Conservation (phyloP, 352 stramenopile genomes). For the Phytophthora brassicae region DNA sequence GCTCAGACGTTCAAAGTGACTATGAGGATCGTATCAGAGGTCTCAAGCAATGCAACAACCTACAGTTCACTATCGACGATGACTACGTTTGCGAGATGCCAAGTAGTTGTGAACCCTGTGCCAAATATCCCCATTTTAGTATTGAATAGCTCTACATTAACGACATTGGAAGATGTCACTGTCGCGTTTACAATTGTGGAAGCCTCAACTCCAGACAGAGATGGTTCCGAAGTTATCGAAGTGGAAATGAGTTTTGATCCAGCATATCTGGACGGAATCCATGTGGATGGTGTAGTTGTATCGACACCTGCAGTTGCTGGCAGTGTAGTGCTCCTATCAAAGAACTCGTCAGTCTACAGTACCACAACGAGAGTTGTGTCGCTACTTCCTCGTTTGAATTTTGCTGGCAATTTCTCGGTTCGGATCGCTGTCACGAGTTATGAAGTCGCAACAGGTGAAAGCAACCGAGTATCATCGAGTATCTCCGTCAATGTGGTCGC, state of each 20-base stretch:
- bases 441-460: conserved; percentile 33
- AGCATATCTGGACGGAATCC: conserved; percentile 30
- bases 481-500: conserved; percentile 32
- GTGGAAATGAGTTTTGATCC: conserved; percentile 36
- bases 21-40: conserved; percentile 31
- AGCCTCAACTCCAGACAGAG: conserved; percentile 41
- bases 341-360: conserved; percentile 8
- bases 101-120: conserved; percentile 36
- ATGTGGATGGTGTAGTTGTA: conserved; percentile 30
- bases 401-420: conserved; percentile 36
- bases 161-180: conserved; percentile 37
- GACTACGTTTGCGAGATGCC: conserved; percentile 29
- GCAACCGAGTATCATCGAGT: conserved; percentile 11
- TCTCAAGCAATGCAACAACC: conserved; percentile 8
- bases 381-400: conserved; percentile 39
- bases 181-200: conserved; percentile 37
- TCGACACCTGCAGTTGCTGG: conserved; percentile 9
- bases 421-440: conserved; percentile 35
- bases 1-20: conserved; percentile 43
- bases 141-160: conserved; percentile 33
- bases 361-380: conserved; percentile 27
- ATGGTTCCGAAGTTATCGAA: conserved; percentile 57
- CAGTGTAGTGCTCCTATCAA: conserved; percentile 25
- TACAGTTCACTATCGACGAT: conserved; percentile 32
- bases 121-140: conserved; percentile 40